Base-by-base conservation (phyloP, 805 yeast genomes). In the Ogataea siamensis region DNA sequence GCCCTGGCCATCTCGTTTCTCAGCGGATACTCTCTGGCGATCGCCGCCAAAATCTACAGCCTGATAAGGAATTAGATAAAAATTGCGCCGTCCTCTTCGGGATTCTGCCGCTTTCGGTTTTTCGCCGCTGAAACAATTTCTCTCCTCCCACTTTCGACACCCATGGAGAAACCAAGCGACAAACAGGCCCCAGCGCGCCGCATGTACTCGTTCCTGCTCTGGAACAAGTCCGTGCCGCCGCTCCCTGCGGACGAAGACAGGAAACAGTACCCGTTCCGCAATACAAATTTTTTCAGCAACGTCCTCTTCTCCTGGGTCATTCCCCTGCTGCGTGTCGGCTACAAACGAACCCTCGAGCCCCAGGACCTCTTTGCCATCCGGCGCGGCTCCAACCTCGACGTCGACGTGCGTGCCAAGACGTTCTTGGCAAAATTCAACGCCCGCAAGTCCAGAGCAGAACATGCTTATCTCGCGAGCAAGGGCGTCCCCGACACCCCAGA, bases 261-360 rank as follows among this genome's bases (percentile, higher is more conserved):
- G 39, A 53, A 39, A 10, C 53, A 48, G 5, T 78, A 64, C 51
- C 84, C 83, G 0, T 62, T 57, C 36, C 42, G 50, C 19, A 46
- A 53, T 9, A 64, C 71, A 11, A 70, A 70, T 34, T 34, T 66
- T 11, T 37, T 78, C 8, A 67, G 70, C 10, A 62, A 62, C 47
- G 32, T 68, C 0, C 73, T 78, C 45, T 78, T 82, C 53, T 68
- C 79, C 70, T 85, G 94, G 93, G 65, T 83, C 25, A 37, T 62
- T 13, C 91, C 91, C 0, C 48, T 83, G 20, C 60, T 86, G 67
- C 61, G 62, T 15, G 72, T 73, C 6, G 93, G 94, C 7, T 85
- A 85, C 57, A 76, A 73, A 54, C 68, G 94, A 51, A 80, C 87
- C 0, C 63, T 85, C 33, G 77, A 74, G 37, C 79, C 84, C 2